phyloP scores from a whole-genome alignment of 345 rosid genomes.

The Acer yangbiense region DNA sequence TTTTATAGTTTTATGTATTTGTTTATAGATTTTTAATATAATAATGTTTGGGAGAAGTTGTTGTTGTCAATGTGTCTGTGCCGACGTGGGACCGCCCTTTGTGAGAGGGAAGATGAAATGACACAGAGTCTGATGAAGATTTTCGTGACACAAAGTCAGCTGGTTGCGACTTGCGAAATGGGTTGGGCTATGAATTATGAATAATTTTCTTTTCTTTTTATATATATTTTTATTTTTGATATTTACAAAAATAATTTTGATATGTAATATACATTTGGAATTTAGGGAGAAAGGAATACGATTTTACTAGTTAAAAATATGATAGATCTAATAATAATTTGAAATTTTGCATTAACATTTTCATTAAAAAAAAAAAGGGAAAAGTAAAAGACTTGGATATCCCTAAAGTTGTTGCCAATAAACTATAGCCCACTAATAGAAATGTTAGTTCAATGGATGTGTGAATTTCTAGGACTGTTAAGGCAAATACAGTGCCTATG shows the following conservation, averaged over 20 bases:
- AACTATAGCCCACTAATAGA: neutral
- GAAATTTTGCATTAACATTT: no score
- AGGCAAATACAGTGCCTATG: neutral
- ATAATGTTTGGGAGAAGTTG: conserved; percentile 12
- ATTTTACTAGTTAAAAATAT: no score
- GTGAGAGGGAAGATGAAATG: neutral
- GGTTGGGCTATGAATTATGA: neutral
- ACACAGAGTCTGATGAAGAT: conserved; percentile 1
- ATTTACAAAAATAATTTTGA: no score
- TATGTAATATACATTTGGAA: no score
- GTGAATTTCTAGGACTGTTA: neutral
- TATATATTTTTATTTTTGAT: no score
- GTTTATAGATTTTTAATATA: conserved; percentile 17
- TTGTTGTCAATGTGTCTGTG: conserved; percentile 44
- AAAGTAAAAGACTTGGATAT: no score
- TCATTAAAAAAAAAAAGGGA: no score
- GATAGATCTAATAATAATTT: no score
- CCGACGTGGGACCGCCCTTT: conserved; percentile 41
- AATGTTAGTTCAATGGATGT: neutral
- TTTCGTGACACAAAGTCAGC: neutral
- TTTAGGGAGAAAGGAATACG: no score
- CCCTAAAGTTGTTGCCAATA: neutral
- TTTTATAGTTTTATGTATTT: neutral
- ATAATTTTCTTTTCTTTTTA: no score
- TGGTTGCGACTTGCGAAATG: neutral